Evolutionary conservation across 2,329 filamentous ascomycete species (phyloP).

Genomic region (Fusarium sp.): DNA sequence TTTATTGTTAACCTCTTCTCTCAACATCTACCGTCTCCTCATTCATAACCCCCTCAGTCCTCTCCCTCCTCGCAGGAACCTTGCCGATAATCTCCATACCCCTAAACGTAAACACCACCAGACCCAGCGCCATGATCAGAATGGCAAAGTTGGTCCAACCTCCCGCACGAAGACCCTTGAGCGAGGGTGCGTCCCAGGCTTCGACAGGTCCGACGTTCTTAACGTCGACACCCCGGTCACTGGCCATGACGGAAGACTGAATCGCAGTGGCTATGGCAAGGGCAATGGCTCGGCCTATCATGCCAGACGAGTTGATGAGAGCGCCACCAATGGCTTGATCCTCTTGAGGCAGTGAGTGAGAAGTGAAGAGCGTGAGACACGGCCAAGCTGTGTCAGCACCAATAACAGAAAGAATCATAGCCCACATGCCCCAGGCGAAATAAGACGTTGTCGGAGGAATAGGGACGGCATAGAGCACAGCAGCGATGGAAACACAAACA

Average conservation of each 20-base stretch:
- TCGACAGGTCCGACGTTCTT: conserved; percentile 54
- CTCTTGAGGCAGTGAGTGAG: conserved; percentile 65
- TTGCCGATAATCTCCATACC: conserved; percentile 62
- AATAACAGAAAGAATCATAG: conserved; percentile 70
- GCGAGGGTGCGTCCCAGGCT: conserved; percentile 56
- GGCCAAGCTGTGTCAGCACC: conserved; percentile 74
- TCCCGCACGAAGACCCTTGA: conserved; percentile 58
- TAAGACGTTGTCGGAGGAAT: conserved; percentile 68
- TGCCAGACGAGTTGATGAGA: conserved; percentile 70
- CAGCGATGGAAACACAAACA: conserved; percentile 61
- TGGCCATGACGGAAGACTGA: conserved; percentile 67
- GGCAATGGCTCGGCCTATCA: conserved; percentile 70
- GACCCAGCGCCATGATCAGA: conserved; percentile 52
- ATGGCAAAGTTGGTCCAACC: conserved; percentile 62
- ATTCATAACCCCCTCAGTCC: conserved; percentile 38
- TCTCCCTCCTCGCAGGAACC: conserved; percentile 32
- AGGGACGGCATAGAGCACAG: conserved; percentile 68
- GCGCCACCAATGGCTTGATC: conserved; percentile 74
- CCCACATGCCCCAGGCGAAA: conserved; percentile 71
- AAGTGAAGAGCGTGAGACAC: conserved; percentile 70
- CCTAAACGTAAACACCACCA: conserved; percentile 59
- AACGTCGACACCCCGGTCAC: conserved; percentile 54
- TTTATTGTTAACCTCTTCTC: conserved; percentile 10
- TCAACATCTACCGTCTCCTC: conserved; percentile 31
- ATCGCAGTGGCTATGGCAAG: conserved; percentile 70